Base-by-base conservation (phyloP, 2,329 filamentous ascomycete genomes). In the Knufia petricola region DNA sequence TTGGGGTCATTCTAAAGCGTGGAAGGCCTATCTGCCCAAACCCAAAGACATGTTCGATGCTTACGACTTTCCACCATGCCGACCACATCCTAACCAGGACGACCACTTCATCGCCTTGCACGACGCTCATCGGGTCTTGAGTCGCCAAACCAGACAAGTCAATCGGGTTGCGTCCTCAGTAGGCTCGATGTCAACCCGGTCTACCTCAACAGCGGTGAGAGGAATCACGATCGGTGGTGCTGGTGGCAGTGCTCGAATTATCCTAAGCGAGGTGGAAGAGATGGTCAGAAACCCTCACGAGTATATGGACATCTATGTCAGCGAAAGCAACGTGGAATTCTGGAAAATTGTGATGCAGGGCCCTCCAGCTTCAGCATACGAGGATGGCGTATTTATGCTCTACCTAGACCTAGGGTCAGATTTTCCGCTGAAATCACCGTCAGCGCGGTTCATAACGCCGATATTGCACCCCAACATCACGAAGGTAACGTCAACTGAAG, bases 261-360 rank as follows among this genome's bases (percentile, higher is more conserved):
- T 53, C 12, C 46, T 53, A 8, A 21, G 17, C n/a, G 65, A 69
- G 48, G 63, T 69, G 42, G 57, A 59, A n/a, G 59, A 60, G 23
- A 63, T 65, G 12, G 56, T 56, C 4, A 51, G 52, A 2, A 57
- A 59, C 19, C 50, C 52, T 2, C 61, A 67, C 42, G 59, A 61
- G 3, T 57, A 57, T 20, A 66, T 65, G 43, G 66, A 70, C 40
- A 52, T 69, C 28, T 69, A 66, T 50, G 60, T 69, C 21, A 64
- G 58, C 19, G 65, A 68, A 47, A 52, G 53, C 21, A 65, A 69
- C 48, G 63, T 69, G 50, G 58, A 54, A 1, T 66, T 69, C 55
- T 68, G 63, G 65, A 69, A 69, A 50, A 53, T 69, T 4, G 62
- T 66, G 7, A 65, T 70, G 57, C 50, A 60, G 41, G 66, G 63